A percentile compares a stretch with the other conserved stretches of the same genome.
Conservation (phyloP, 2,329 filamentous ascomycete genomes). For the Aspergillus melleus region DNA sequence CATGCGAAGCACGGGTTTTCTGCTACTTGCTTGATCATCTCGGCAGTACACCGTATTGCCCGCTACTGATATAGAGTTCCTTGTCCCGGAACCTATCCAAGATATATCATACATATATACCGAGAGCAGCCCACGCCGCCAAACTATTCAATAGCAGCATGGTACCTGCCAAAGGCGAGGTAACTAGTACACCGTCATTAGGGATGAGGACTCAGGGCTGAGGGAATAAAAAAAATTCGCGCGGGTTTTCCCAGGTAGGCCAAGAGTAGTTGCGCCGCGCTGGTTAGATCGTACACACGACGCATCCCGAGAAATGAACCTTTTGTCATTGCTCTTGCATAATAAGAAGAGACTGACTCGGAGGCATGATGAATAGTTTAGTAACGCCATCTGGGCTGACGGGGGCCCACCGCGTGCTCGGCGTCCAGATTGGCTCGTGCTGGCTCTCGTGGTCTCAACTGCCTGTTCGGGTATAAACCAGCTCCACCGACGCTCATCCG, state of each 20-base stretch:
- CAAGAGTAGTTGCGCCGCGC: background rate
- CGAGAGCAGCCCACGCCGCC: too few relatives aligned
- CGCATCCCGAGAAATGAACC: background rate
- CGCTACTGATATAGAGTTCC: too few relatives aligned
- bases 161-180: too few relatives aligned
- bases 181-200: too few relatives aligned
- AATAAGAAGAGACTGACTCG: background rate
- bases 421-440: background rate
- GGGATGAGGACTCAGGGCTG: too few relatives aligned
- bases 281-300: background rate
- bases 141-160: too few relatives aligned
- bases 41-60: too few relatives aligned
- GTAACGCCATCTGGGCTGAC: background rate
- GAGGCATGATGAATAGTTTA: background rate
- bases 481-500: background rate
- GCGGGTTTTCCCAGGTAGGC: background rate
- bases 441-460: background rate
- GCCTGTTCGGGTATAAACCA: background rate
- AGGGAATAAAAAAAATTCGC: background rate
- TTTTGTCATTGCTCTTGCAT: background rate
- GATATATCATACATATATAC: too few relatives aligned
- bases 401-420: background rate
- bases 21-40: too few relatives aligned
- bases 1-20: too few relatives aligned
- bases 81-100: too few relatives aligned